phyloP scores from a whole-genome alignment of 306 rosid species.

The Quercus suber region DNA sequence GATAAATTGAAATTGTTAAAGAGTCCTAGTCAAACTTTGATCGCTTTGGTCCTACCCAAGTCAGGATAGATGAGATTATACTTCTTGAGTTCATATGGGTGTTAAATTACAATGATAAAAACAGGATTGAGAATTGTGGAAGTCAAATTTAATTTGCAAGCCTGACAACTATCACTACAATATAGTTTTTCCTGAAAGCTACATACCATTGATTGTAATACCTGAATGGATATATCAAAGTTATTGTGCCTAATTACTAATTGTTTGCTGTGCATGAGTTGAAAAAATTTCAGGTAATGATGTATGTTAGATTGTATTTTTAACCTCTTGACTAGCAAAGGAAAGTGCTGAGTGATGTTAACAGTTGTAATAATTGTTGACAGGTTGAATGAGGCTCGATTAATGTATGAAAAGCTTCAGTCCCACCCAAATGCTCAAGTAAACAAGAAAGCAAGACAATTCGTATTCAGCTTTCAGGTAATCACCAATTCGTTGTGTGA shows the following conservation, averaged over 20 bases:
- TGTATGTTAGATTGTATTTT: not conserved
- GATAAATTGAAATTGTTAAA: not conserved
- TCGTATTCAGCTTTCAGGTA: constrained; percentile 79
- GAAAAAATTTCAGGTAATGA: not conserved
- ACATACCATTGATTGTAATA: not conserved
- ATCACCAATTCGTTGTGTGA: constrained; percentile 9
- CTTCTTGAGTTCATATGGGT: not conserved
- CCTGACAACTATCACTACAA: not conserved
- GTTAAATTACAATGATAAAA: not conserved
- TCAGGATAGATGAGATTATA: not conserved
- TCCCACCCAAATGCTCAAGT: constrained; percentile 76
- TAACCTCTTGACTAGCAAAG: constrained; percentile 11
- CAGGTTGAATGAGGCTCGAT: constrained; percentile 71
- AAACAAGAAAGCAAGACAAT: constrained; percentile 83
- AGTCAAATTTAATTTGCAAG: not conserved
- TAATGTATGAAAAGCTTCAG: constrained; percentile 80
- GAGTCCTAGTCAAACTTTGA: not conserved
- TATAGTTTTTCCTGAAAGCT: not conserved
- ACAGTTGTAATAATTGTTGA: constrained; percentile 27
- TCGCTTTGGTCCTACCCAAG: not conserved
- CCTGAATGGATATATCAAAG: not conserved
- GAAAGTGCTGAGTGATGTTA: constrained; percentile 2
- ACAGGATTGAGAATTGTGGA: not conserved
- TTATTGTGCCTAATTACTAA: not conserved
- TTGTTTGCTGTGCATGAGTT: not conserved